These are phyloP conservation scores for Leccinum aurantiacum DNA, from an alignment of 768 basidiomycete genomes.

Conservation along the genomic window DNA sequence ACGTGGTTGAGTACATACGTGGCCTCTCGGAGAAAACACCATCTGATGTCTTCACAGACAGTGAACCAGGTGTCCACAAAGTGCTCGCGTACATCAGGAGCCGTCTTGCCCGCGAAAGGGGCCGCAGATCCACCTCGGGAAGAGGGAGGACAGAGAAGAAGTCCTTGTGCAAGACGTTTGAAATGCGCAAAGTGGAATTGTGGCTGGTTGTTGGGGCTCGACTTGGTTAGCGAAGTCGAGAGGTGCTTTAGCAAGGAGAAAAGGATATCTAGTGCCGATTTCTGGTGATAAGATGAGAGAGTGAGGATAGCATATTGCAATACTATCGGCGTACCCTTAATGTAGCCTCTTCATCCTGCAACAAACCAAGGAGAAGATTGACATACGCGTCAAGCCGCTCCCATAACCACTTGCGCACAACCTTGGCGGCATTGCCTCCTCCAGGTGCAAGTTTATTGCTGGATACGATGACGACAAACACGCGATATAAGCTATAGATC, in stretches of 20 bases:
- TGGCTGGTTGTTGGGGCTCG: constrained; percentile 44
- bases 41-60: constrained; percentile 79
- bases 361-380: constrained; percentile 61
- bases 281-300: constrained; percentile 39
- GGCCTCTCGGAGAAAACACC: constrained; percentile 84
- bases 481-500: constrained; percentile 79
- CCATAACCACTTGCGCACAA: constrained; percentile 78
- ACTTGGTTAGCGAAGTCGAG: constrained; percentile 59
- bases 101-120: constrained; percentile 40
- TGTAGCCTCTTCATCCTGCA: constrained; percentile 75
- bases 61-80: constrained; percentile 76
- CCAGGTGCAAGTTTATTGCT: constrained; percentile 53
- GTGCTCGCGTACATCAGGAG: constrained; percentile 57
- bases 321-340: constrained; percentile 56
- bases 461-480: constrained; percentile 65
- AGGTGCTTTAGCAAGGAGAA: constrained; percentile 77
- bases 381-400: constrained; percentile 71
- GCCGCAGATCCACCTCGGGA: constrained; percentile 22
- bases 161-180: constrained; percentile 56
- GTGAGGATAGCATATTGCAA: constrained; percentile 6
- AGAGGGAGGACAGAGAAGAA: constrained; percentile 64
- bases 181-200: constrained; percentile 72
- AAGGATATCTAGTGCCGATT: constrained; percentile 69
- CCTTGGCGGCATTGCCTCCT: constrained; percentile 52
- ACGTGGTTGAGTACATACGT: constrained; percentile 44